phyloP scores from a whole-genome alignment of 805 yeast genomes.

The Clavispora carvajalis region DNA sequence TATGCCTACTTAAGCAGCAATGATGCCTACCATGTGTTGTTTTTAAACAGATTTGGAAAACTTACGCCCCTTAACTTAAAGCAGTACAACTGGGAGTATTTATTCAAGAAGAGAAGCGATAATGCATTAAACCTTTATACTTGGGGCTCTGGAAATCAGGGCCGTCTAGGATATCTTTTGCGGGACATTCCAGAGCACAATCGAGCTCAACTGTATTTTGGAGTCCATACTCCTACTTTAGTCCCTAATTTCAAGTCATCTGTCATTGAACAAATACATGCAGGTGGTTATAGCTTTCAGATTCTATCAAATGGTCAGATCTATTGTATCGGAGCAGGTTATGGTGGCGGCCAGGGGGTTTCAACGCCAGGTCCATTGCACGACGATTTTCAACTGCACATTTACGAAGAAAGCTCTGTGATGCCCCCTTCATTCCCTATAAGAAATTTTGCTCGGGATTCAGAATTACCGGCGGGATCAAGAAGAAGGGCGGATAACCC shows the following conservation, averaged over 20 bases:
- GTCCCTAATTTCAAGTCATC: constrained; percentile 31
- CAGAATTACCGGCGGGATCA: too few species aligned
- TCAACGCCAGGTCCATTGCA: constrained; percentile 1
- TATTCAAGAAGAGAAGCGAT: constrained; percentile 36
- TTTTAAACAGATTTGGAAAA: constrained; percentile 37
- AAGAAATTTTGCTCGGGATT: too few species aligned
- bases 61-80: constrained; percentile 36
- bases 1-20: constrained; percentile 23
- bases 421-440: too few species aligned
- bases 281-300: constrained; percentile 64
- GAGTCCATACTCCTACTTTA: constrained; percentile 33
- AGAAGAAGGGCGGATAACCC: constrained; percentile 14
- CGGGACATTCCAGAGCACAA: constrained; percentile 21
- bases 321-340: constrained; percentile 43
- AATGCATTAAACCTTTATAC: constrained; percentile 37
- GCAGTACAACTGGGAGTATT: constrained; percentile 45
- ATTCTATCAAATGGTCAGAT: constrained; percentile 54
- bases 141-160: constrained; percentile 45
- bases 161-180: constrained; percentile 43
- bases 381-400: not conserved
- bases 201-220: constrained; percentile 13
- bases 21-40: constrained; percentile 34
- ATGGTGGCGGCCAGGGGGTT: not conserved
- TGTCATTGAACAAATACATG: constrained; percentile 43
- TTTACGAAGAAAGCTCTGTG: too few species aligned